Base-by-base conservation (phyloP, 2,329 filamentous ascomycete species). In the Fulvia fulva region DNA sequence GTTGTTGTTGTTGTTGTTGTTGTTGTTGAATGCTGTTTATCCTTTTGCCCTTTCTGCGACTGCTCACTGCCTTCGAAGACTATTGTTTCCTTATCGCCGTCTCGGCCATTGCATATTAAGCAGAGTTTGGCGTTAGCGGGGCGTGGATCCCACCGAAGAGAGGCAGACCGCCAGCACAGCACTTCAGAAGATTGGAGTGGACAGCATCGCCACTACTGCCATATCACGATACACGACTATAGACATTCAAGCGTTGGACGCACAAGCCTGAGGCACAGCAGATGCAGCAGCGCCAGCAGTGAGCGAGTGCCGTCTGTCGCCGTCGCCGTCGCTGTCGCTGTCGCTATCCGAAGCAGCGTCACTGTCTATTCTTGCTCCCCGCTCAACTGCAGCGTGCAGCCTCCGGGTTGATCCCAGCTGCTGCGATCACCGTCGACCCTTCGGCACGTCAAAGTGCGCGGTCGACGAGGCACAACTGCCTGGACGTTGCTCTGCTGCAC, bases 381-480 rank as follows among this genome's bases (percentile, higher is more conserved):
- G 46, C 23, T 19, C 22, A 21, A 50, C 46, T n/a, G 46, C 46
- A 28, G 46, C 46, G 23, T n/a, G 46, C 46, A 28, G 46, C 46
- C 22, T 25, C 26, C 50, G n/a, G 50, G 50, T 16, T 8, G 16
- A 32, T 37, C 51, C 51, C 23, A 25, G 25, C 19, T 26, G 16
- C 30, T 19, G 30, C n/a, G n/a, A 47, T 28, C 28, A 32, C 28
- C 28, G 8, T 32, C 28, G 28, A 32, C 28, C 28, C 28, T 32
- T 41, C 23, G 16, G 54, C 54, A 56, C 54, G 54, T 51, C 30
- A 56, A 56, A 56, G 54, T 21, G 51, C 16, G n/a, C 28, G 9
- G 32, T 41, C 14, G 8, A 32, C 11, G n/a, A 56, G 44, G 54
- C 52, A 30, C 25, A 50, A 28, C n/a, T 22, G 50, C n/a, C n/a